phyloP scores from a whole-genome alignment of 257 asterid species.

The Catharanthus roseus region DNA sequence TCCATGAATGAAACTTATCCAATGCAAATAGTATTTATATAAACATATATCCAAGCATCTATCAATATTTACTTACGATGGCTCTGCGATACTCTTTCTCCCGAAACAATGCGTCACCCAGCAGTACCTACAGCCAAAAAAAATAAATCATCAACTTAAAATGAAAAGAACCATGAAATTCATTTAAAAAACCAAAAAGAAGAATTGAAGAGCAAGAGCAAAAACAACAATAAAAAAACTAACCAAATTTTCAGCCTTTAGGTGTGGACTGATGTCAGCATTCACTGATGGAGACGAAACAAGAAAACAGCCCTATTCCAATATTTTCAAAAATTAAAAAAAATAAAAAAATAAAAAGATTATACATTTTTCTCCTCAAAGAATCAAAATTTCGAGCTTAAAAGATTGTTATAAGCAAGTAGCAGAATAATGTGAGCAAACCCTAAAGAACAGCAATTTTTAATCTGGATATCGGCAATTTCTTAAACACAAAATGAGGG shows the following conservation, averaged over 20 bases:
- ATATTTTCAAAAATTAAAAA: too few relatives aligned
- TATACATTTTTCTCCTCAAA: background rate
- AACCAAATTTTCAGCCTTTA: slow-evolving; percentile 88
- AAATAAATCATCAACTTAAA: slow-evolving; percentile 8
- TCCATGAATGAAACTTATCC: background rate
- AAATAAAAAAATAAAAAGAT: background rate
- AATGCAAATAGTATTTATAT: background rate
- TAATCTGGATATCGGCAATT: background rate
- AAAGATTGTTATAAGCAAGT: background rate
- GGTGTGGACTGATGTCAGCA: slow-evolving; percentile 69
- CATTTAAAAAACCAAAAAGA: background rate
- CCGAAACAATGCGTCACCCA: slow-evolving; percentile 69
- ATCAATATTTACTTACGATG: slow-evolving; percentile 46
- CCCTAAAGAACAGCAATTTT: background rate
- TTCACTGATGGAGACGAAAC: slow-evolving; percentile 65
- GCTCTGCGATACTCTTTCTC: slow-evolving; percentile 84
- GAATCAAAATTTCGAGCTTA: background rate
- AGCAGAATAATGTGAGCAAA: background rate
- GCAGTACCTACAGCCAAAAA: slow-evolving; percentile 49
- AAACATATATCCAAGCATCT: background rate
- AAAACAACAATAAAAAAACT: background rate
- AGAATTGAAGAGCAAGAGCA: background rate
- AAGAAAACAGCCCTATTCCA: slow-evolving; percentile 76
- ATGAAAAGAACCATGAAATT: slow-evolving; percentile 6
- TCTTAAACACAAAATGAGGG: background rate